Conservation (phyloP, 805 yeast genomes). For the Metschnikowia kofuensis region DNA sequence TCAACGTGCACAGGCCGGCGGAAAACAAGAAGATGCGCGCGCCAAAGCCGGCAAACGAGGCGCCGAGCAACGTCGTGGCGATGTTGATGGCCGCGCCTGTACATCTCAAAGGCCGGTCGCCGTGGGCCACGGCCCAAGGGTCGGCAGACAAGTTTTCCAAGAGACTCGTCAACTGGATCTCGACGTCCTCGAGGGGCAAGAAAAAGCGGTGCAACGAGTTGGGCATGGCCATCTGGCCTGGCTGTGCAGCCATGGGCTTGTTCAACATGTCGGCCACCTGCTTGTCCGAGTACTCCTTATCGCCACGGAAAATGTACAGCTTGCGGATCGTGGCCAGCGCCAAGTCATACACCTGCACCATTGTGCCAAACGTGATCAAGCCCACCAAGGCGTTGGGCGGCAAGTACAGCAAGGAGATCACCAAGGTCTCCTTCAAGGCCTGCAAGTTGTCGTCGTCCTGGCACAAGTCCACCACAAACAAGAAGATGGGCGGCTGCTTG, state of each 20-base stretch:
- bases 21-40: constrained; percentile 87
- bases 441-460: constrained; percentile 85
- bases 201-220: constrained; percentile 57
- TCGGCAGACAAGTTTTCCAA: constrained; percentile 76
- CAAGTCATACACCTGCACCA: constrained; percentile 85
- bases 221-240: constrained; percentile 24
- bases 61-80: constrained; percentile 78
- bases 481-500: constrained; percentile 78
- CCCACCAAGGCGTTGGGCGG: constrained; percentile 92
- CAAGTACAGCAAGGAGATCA: constrained; percentile 69
- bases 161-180: constrained; percentile 75
- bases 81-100: constrained; percentile 91
- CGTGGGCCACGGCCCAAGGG: constrained; percentile 86
- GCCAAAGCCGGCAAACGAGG: constrained; percentile 79
- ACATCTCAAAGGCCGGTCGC: constrained; percentile 82
- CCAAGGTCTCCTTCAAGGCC: constrained; percentile 77
- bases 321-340: constrained; percentile 62
- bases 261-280: constrained; percentile 55
- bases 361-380: constrained; percentile 83
- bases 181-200: constrained; percentile 72
- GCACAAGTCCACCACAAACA: constrained; percentile 84
- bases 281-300: constrained; percentile 76
- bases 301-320: constrained; percentile 84
- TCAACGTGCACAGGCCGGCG: constrained; percentile 93
- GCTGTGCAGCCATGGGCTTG: constrained; percentile 27